A percentile compares a stretch with the other conserved stretches of the same genome.
These are phyloP conservation scores for Penicillium capsulatum DNA, from an alignment of 2,329 filamentous ascomycete genomes.

Conservation along the genomic window DNA sequence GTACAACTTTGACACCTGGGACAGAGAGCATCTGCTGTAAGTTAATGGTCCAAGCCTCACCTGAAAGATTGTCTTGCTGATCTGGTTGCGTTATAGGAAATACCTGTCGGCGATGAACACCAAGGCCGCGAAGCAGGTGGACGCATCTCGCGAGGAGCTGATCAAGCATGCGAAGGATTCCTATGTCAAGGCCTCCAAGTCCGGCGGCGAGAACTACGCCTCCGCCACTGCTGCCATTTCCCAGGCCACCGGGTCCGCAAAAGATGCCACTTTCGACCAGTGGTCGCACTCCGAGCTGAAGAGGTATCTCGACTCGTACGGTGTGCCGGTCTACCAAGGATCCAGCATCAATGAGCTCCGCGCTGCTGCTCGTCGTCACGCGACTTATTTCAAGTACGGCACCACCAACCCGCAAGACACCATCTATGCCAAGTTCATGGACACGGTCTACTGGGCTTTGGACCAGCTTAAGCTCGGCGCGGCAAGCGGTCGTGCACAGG, in stretches of 20 bases:
- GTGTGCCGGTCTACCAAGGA: slow-evolving; percentile 64
- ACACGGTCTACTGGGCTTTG: slow-evolving; percentile 45
- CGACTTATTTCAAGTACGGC: slow-evolving; percentile 73
- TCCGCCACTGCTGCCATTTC: slow-evolving; percentile 68
- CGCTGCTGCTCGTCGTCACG: slow-evolving; percentile 66
- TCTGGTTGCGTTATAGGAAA: slow-evolving; percentile 34
- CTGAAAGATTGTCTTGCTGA: slow-evolving; percentile 34
- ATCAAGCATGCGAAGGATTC: slow-evolving; percentile 52
- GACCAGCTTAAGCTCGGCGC: slow-evolving; percentile 49
- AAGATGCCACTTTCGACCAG: slow-evolving; percentile 63
- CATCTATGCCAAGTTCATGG: slow-evolving; percentile 59
- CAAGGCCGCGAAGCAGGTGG: slow-evolving; percentile 59
- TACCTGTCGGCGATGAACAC: slow-evolving; percentile 48
- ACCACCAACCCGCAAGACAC: slow-evolving; percentile 63
- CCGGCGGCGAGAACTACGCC: slow-evolving; percentile 49
- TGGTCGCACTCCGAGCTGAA: slow-evolving; percentile 72
- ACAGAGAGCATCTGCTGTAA: slow-evolving; percentile 63
- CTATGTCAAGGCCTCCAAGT: slow-evolving; percentile 47
- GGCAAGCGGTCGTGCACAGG: slow-evolving; percentile 45
- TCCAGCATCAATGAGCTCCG: slow-evolving; percentile 65
- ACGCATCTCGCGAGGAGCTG: slow-evolving; percentile 68
- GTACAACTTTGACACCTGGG: slow-evolving; percentile 78
- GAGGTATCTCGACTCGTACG: slow-evolving; percentile 74
- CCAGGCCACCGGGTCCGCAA: slow-evolving; percentile 61
- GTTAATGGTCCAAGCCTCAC: slow-evolving; percentile 10